Conservation (phyloP, 139 green algal genomes). For the Chlorella sp. region DNA sequence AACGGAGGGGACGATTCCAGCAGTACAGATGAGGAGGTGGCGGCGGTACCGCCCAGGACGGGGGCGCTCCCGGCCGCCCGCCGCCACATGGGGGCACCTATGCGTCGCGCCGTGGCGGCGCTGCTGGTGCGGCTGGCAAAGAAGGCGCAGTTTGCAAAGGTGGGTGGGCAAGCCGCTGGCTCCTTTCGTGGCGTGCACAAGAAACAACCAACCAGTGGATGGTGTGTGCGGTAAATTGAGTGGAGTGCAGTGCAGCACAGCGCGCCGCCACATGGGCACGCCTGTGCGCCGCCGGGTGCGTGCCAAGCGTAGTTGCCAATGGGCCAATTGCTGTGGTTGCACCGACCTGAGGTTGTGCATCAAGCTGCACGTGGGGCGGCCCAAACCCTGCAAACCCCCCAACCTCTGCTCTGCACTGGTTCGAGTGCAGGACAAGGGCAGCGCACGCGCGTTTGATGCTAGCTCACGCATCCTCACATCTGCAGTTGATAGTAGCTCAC, state of each 20-base stretch:
- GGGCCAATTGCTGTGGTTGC: too few relatives aligned
- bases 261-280: neutral
- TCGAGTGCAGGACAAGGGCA: too few relatives aligned
- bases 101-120: slow-evolving; percentile 45
- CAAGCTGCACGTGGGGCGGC: too few relatives aligned
- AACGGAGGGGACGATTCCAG: neutral
- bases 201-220: neutral
- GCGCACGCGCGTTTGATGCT: too few relatives aligned
- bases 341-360: too few relatives aligned
- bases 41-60: neutral
- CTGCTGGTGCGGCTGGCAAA: slow-evolving; percentile 71
- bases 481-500: too few relatives aligned
- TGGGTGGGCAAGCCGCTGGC: neutral
- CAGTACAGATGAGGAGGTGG: slow-evolving; percentile 29
- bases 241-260: neutral
- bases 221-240: neutral
- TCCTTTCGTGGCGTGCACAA: neutral
- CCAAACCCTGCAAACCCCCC: neutral
- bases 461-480: too few relatives aligned
- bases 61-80: neutral
- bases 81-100: neutral
- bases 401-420: neutral
- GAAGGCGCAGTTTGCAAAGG: slow-evolving; percentile 87
- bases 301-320: too few relatives aligned
- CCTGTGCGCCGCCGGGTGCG: too few relatives aligned